Percentiles rank a stretch among this genome's conserved stretches.
These are phyloP conservation scores for Penicillium verhagenii DNA, from an alignment of 495 filamentous ascomycete genomes.

Conservation along the genomic window DNA sequence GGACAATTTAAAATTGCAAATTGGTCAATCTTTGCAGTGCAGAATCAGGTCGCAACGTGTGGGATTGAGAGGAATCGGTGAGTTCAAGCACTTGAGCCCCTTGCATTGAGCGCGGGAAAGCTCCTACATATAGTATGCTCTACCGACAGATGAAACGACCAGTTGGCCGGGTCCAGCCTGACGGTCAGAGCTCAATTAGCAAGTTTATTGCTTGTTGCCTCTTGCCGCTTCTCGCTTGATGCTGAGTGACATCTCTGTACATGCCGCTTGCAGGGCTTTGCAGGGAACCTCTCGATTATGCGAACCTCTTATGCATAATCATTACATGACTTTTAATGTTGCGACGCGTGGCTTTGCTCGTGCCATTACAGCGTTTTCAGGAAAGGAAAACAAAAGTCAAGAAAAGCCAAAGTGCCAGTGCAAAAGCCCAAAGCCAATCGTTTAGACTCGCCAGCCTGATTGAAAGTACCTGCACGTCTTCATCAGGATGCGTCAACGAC, in stretches of 20 bases:
- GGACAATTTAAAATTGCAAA: too few relatives aligned
- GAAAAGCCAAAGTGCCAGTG: too few relatives aligned
- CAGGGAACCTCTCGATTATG: background rate
- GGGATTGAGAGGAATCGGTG: background rate
- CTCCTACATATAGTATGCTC: background rate
- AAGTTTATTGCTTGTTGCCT: background rate
- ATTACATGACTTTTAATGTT: too few relatives aligned
- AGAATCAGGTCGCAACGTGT: too few relatives aligned
- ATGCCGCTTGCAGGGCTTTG: too few relatives aligned
- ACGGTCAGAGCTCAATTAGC: background rate
- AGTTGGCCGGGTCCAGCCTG: background rate
- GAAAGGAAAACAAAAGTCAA: too few relatives aligned
- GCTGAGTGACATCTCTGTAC: background rate
- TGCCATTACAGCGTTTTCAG: background rate
- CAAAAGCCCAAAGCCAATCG: background rate
- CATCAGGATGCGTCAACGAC: background rate
- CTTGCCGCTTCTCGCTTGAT: background rate
- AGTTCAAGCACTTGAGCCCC: background rate
- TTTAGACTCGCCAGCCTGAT: background rate
- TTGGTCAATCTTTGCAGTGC: too few relatives aligned
- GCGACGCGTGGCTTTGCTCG: conserved; percentile 10
- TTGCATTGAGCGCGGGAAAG: background rate
- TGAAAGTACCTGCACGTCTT: background rate
- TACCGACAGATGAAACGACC: background rate
- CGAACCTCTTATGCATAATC: too few relatives aligned